These are phyloP conservation scores for Aspergillus carbonarius DNA, from an alignment of 2,329 filamentous ascomycete genomes.

Conservation along the genomic window DNA sequence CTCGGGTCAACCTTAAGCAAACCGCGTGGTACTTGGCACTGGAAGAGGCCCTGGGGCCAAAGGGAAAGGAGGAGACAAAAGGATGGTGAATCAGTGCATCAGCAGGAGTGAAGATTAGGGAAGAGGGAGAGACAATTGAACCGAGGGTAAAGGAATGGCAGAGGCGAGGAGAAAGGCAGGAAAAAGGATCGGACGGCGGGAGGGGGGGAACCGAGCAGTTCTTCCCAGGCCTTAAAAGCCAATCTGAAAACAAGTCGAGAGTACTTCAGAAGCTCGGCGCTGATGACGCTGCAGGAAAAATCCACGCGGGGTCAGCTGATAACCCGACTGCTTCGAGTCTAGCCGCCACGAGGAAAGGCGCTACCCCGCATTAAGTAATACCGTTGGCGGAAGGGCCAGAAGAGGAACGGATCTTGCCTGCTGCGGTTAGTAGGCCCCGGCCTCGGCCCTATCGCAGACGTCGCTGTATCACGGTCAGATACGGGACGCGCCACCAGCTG, in stretches of 20 bases:
- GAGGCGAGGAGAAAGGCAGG: neutral
- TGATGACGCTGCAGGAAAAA: constrained; percentile 10
- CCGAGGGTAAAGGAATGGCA: neutral
- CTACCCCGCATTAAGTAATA: constrained; percentile 25
- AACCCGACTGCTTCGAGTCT: constrained; percentile 5
- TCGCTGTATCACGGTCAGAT: neutral
- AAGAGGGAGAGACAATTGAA: neutral
- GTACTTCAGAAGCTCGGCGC: neutral
- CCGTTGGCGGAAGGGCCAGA: constrained; percentile 8
- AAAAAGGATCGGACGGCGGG: neutral
- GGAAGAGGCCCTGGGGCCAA: neutral
- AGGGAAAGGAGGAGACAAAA: neutral
- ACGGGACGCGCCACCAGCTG: neutral
- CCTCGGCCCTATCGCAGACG: neutral
- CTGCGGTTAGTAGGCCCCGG: neutral
- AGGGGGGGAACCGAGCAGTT: neutral
- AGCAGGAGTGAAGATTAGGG: neutral
- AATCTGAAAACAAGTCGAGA: neutral
- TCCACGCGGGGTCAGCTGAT: constrained; percentile 25
- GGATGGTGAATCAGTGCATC: neutral
- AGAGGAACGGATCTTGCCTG: constrained; percentile 10
- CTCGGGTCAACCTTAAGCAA: constrained; percentile 14
- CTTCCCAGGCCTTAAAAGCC: neutral
- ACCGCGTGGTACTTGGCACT: constrained; percentile 11
- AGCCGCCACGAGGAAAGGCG: constrained; percentile 13